These are phyloP conservation scores for Harrya chromipes DNA, from an alignment of 768 basidiomycete species.

Conservation along the genomic window DNA sequence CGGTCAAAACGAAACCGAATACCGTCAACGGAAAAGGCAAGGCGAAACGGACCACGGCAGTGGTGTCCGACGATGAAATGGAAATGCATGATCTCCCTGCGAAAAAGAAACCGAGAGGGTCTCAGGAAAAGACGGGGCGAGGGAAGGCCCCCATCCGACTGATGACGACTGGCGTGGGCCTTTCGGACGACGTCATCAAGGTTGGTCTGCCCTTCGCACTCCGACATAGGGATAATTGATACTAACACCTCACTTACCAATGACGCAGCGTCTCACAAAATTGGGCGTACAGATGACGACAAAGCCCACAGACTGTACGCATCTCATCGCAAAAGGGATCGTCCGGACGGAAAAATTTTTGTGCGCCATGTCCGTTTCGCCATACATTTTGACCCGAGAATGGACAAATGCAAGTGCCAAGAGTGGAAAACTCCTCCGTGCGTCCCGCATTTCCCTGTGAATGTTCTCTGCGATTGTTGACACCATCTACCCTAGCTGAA, in stretches of 20 bases:
- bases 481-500: conserved; percentile 49
- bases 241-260: neutral
- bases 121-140: conserved; percentile 11
- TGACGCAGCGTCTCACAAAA: conserved; percentile 51
- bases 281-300: conserved; percentile 66
- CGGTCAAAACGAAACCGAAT: conserved; percentile 14
- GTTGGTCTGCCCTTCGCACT: conserved; percentile 32
- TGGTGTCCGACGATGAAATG: conserved; percentile 4
- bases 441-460: conserved; percentile 24
- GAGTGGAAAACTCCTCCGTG: conserved; percentile 60
- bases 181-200: conserved; percentile 58
- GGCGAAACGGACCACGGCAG: neutral
- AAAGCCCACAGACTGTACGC: conserved; percentile 68
- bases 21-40: conserved; percentile 7
- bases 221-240: neutral
- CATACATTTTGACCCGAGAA: conserved; percentile 57
- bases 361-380: conserved; percentile 62
- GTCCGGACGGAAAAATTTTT: conserved; percentile 89
- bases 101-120: conserved; percentile 3
- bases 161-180: conserved; percentile 64
- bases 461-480: neutral
- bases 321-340: conserved; percentile 66
- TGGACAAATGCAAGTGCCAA: conserved; percentile 68
- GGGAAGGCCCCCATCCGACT: conserved; percentile 38
- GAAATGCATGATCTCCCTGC: neutral